These are phyloP conservation scores for Cystobasidium sp. DNA, from an alignment of 1,284 basidiomycete genomes.

Conservation along the genomic window DNA sequence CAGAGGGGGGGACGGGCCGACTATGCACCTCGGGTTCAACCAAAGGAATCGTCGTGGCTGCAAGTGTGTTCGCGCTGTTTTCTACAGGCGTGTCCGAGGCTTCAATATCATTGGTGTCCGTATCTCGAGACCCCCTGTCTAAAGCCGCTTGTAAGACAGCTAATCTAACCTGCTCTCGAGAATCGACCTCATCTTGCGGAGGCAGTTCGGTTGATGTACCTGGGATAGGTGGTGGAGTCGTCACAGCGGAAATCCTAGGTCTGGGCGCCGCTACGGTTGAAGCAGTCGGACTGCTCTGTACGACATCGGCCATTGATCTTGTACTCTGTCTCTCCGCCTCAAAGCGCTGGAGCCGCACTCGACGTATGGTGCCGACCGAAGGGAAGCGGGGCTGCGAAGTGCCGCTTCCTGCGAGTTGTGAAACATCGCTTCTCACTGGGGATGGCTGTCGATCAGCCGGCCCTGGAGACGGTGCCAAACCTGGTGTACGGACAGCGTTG, in stretches of 20 bases:
- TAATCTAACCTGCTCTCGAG: too few relatives aligned
- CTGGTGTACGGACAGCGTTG: not conserved
- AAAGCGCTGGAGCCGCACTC: constrained; percentile 33
- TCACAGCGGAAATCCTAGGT: not conserved
- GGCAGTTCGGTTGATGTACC: not conserved
- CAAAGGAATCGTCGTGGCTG: too few relatives aligned
- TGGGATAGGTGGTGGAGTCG: not conserved
- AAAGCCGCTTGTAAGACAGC: too few relatives aligned
- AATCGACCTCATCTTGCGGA: too few relatives aligned
- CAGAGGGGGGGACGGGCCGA: too few relatives aligned
- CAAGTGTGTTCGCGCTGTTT: too few relatives aligned
- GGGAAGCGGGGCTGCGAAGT: constrained; percentile 27
- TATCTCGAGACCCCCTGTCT: too few relatives aligned
- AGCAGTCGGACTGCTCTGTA: constrained; percentile 10
- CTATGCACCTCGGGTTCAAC: too few relatives aligned
- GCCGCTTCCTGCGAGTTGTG: not conserved
- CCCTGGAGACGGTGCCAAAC: not conserved
- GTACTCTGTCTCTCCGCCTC: constrained; percentile 32
- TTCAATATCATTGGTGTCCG: too few relatives aligned
- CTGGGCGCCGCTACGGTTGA: not conserved
- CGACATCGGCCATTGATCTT: constrained; percentile 25
- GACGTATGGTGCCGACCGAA: constrained; percentile 26
- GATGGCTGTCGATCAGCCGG: not conserved
- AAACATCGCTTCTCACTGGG: constrained; percentile 1
- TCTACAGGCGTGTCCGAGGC: too few relatives aligned